Base-by-base conservation (phyloP, 257 asterid genomes). In the Jasminum sambac region DNA sequence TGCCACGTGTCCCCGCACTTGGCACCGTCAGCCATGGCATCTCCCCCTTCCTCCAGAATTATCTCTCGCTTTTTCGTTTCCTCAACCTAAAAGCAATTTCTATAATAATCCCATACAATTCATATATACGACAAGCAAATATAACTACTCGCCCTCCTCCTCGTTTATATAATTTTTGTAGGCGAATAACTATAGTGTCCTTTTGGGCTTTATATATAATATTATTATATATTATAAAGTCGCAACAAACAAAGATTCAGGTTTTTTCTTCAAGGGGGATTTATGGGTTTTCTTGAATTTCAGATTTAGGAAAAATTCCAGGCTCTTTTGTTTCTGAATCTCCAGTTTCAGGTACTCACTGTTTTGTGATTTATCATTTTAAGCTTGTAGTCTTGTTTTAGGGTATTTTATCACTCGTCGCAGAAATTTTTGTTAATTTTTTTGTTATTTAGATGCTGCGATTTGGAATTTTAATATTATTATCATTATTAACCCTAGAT, bases 1-100 rank as follows among this genome's bases (percentile, higher is more conserved):
- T 25, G 83, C 85, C 93, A 87, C 88, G 88, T 87, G 93, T 83
- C 82, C 50, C 60, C 14, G 25, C 44, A 83, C 82, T 80, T 81
- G 90, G 84, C 88, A 75, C 59, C 79, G 37, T 59, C 82, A 48
- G 43, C 80, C 68, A 38, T 68, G 76, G 70, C 77, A 50, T 48
- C 82, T 67, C 74, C 70, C 63, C 59, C 81, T 41, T 44, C 70
- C 71, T 81, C 86, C 76, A 46, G 73, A 73, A 44, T 63, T 19
- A 19, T 39, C 58, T 72, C 40, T 55, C 64, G 8, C 62, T 44
- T 62, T 24, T 34, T 65, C 38, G 48, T 62, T 68, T 37, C 61
- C 41, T 48, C 78, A 26, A 24, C 62, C 48, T 8, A 37, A n/a
- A 58, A 72, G 37, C 59, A 63, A 67, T 50, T 48, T 50, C 55